A percentile compares a stretch with the other conserved stretches of the same genome.
These are phyloP conservation scores for Termitomyces sp. DNA, from an alignment of 1,284 basidiomycete genomes.

Conservation along the genomic window DNA sequence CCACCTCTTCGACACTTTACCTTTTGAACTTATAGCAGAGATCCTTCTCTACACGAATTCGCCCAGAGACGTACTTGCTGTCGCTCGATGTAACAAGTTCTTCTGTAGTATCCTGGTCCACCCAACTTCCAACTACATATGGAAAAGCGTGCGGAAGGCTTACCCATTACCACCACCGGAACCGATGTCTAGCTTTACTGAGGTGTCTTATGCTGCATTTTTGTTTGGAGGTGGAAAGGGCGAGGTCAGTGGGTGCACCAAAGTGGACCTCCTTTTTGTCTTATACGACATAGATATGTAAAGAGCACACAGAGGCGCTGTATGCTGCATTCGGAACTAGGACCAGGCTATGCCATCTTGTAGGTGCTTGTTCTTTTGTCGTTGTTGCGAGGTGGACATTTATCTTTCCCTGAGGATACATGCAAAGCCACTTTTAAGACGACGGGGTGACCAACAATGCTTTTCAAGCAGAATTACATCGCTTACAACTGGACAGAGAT, in stretches of 20 bases:
- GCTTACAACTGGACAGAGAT: background rate
- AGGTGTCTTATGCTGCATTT: conserved; percentile 50
- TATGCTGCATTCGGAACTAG: conserved; percentile 42
- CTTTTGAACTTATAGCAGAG: conserved; percentile 28
- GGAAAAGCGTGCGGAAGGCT: conserved; percentile 39
- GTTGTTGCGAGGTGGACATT: background rate
- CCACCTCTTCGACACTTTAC: conserved; percentile 17
- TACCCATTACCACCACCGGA: conserved; percentile 38
- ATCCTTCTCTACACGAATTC: conserved; percentile 25
- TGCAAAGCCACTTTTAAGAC: conserved; percentile 1
- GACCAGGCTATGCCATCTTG: conserved; percentile 38
- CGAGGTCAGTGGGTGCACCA: conserved; percentile 33
- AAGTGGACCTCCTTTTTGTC: conserved; percentile 2
- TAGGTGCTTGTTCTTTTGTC: conserved; percentile 20
- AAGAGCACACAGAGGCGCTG: conserved; percentile 25
- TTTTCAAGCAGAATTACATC: background rate
- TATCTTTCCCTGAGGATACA: background rate
- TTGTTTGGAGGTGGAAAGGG: conserved; percentile 55
- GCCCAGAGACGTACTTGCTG: conserved; percentile 40
- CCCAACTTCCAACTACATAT: conserved; percentile 39
- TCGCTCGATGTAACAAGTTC: conserved; percentile 43
- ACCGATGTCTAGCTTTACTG: conserved; percentile 34
- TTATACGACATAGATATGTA: conserved; percentile 31
- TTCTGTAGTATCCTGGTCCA: conserved; percentile 42
- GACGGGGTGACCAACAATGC: conserved; percentile 6